Evolutionary conservation across 2,329 filamentous ascomycete species (phyloP).

Genomic region (Botrytis fragariae): DNA sequence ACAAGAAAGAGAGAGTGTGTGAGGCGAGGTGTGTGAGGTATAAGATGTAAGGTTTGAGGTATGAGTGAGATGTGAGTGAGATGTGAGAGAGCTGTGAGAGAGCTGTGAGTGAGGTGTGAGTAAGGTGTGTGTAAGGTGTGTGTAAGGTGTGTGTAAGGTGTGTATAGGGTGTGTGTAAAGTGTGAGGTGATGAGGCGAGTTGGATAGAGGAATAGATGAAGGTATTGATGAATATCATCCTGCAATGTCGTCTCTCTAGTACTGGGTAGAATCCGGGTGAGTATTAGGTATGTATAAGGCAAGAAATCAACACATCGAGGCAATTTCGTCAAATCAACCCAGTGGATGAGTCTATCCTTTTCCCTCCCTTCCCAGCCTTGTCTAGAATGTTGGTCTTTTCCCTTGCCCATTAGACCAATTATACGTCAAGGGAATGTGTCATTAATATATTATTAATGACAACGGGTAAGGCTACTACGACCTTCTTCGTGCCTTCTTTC

Average conservation of each 20-base stretch:
- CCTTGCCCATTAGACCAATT: background rate
- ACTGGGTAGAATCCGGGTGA: background rate
- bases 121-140: background rate
- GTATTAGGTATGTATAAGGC: background rate
- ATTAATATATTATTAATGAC: background rate
- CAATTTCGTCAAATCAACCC: background rate
- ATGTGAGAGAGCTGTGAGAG: background rate
- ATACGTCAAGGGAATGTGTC: background rate
- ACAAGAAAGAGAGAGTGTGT: background rate
- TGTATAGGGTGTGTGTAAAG: too few relatives aligned
- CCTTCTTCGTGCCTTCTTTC: background rate
- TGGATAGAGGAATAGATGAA: background rate
- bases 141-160: too few relatives aligned
- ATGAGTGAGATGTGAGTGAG: background rate
- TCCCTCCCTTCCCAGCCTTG: slow-evolving; percentile 4
- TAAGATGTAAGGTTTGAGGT: background rate
- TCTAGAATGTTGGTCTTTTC: background rate
- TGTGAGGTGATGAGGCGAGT: background rate
- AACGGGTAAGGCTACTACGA: background rate
- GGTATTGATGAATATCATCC: background rate
- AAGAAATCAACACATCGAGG: background rate
- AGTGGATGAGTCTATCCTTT: background rate
- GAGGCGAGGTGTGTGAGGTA: background rate
- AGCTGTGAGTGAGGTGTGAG: background rate
- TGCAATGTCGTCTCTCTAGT: background rate